A percentile compares a stretch with the other conserved stretches of the same genome.
These are phyloP conservation scores for Fusarium armeniacum DNA, from an alignment of 2,329 filamentous ascomycete genomes.

Conservation along the genomic window DNA sequence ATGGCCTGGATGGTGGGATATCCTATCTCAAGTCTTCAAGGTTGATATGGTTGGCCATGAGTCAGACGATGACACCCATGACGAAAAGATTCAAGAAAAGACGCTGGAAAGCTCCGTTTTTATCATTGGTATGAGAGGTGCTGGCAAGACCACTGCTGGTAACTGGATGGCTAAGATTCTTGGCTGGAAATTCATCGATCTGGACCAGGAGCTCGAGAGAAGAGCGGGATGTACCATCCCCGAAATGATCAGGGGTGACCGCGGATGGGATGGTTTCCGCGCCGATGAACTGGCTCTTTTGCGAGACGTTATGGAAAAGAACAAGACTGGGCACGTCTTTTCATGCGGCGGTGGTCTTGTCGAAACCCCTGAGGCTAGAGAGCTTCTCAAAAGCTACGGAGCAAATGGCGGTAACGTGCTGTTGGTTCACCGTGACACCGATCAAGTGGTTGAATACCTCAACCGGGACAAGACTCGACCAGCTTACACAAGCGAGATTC, in stretches of 20 bases:
- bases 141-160: slow-evolving; percentile 95
- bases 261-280: slow-evolving; percentile 91
- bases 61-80: slow-evolving; percentile 45
- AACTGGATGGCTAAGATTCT: slow-evolving; percentile 84
- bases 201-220: slow-evolving; percentile 88
- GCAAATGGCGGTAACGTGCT: slow-evolving; percentile 85
- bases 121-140: slow-evolving; percentile 97
- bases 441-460: slow-evolving; percentile 89
- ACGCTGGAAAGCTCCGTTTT: slow-evolving; percentile 78
- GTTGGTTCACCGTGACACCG: slow-evolving; percentile 87
- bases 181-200: slow-evolving; percentile 83
- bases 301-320: slow-evolving; percentile 79
- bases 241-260: slow-evolving; percentile 79
- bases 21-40: slow-evolving; percentile 81
- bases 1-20: slow-evolving; percentile 99
- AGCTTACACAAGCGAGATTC: slow-evolving; percentile 93
- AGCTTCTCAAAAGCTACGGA: slow-evolving; percentile 80
- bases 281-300: slow-evolving; percentile 82
- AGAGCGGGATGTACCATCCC: slow-evolving; percentile 83
- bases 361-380: slow-evolving; percentile 83
- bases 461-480: slow-evolving; percentile 90
- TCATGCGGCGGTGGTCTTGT: slow-evolving; percentile 96
- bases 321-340: slow-evolving; percentile 82
- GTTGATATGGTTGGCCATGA: slow-evolving; percentile 84
- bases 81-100: slow-evolving; percentile 18